Conservation (phyloP, 208 protist genomes). For the Crithidia sp. region DNA sequence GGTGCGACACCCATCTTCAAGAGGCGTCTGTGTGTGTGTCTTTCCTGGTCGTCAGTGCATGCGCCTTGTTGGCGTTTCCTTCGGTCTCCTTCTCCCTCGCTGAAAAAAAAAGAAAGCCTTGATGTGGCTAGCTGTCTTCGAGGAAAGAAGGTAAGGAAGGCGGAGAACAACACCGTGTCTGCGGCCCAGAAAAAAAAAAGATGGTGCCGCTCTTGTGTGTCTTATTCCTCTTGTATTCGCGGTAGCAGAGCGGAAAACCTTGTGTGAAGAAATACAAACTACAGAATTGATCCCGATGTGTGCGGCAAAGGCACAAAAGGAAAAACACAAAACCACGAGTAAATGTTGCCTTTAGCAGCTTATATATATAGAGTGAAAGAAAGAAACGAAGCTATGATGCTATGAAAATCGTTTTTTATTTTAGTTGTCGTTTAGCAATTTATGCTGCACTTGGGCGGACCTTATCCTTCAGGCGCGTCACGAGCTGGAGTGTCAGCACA, state of each 20-base stretch:
- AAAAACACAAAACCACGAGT: neutral
- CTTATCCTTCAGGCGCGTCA: no score
- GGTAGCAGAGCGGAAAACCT: no score
- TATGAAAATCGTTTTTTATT: neutral
- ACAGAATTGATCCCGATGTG: neutral
- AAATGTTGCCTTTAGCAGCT: neutral
- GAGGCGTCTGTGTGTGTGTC: neutral
- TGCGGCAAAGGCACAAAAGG: neutral
- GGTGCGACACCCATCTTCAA: conserved; percentile 71
- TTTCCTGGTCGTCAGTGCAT: neutral
- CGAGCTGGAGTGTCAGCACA: no score
- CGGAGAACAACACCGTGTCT: no score
- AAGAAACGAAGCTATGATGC: neutral
- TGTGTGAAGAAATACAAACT: neutral
- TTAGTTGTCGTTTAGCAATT: neutral
- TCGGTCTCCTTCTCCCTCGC: neutral
- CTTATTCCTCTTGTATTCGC: no score
- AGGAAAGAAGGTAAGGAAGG: no score
- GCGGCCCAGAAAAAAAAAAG: no score
- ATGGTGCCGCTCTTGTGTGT: no score
- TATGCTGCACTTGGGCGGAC: no score
- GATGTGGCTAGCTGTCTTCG: no score
- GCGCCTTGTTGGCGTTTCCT: neutral
- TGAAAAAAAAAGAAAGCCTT: no score
- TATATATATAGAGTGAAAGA: neutral